Conservation (phyloP, 345 rosid species). For the Corymbia maculata region DNA sequence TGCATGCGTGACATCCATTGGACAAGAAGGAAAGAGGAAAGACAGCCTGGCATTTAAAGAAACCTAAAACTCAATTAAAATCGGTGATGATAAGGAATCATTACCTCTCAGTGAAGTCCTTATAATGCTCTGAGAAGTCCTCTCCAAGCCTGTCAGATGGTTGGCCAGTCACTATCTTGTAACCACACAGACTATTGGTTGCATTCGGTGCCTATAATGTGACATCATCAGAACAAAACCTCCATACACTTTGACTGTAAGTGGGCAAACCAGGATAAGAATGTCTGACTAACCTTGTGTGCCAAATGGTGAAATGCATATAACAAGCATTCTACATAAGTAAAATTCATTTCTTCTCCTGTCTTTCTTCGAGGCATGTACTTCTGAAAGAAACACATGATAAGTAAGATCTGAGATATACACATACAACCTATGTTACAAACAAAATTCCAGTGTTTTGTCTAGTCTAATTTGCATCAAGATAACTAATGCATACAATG, state of each 20-base stretch:
- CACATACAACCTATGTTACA: not conserved
- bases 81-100: not conserved
- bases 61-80: not conserved
- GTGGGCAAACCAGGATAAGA: not conserved
- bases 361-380: conserved; percentile 92
- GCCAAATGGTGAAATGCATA: conserved; percentile 88
- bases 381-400: conserved; percentile 36
- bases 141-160: conserved; percentile 98
- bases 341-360: conserved; percentile 93
- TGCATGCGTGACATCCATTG: not conserved
- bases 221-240: conserved; percentile 14
- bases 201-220: conserved; percentile 86
- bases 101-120: conserved; percentile 89
- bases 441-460: not conserved
- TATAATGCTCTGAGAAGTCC: conserved; percentile 79
- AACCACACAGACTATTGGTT: conserved; percentile 89
- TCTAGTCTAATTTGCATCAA: not conserved
- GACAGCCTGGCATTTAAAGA: not conserved
- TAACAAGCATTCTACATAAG: conserved; percentile 88
- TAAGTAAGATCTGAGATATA: not conserved
- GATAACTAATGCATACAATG: not conserved
- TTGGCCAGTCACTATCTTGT: conserved; percentile 94
- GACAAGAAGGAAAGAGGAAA: not conserved
- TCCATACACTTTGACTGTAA: not conserved
- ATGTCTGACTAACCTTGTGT: conserved; percentile 54